Percentiles rank a stretch among this genome's conserved stretches.
phyloP scores from a whole-genome alignment of 2,329 filamentous ascomycete species.

The Colletotrichum truncatum region DNA sequence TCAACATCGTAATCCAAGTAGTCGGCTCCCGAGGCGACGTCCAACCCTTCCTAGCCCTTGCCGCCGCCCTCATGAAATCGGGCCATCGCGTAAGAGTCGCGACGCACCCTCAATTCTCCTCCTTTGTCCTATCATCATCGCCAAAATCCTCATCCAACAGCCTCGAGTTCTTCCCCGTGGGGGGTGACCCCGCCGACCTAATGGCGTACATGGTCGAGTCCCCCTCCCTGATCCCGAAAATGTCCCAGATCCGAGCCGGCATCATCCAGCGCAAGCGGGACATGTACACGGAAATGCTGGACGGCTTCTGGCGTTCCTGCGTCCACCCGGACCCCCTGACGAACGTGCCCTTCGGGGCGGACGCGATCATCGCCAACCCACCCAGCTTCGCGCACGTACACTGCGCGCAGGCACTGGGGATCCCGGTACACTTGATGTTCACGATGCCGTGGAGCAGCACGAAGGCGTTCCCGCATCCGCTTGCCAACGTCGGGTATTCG shows the following conservation, averaged over 20 bases:
- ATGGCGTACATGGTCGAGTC: slow-evolving; percentile 43
- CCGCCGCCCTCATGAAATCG: slow-evolving; percentile 53
- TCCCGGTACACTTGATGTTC: slow-evolving; percentile 58
- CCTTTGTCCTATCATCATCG: slow-evolving; percentile 50
- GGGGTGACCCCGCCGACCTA: slow-evolving; percentile 58
- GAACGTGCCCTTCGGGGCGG: slow-evolving; percentile 53
- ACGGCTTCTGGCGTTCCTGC: slow-evolving; percentile 35
- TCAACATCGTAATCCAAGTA: slow-evolving; percentile 65
- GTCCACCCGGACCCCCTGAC: slow-evolving; percentile 29
- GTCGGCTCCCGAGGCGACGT: slow-evolving; percentile 64
- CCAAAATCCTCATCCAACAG: too few relatives aligned
- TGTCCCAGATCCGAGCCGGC: slow-evolving; percentile 36
- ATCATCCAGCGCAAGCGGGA: slow-evolving; percentile 37
- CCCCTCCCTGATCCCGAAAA: slow-evolving; percentile 37
- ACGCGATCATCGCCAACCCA: slow-evolving; percentile 61
- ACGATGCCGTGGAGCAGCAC: slow-evolving; percentile 82
- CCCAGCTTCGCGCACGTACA: slow-evolving; percentile 58
- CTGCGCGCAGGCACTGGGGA: slow-evolving; percentile 52
- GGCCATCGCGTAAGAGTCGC: slow-evolving; percentile 61
- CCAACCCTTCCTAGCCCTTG: slow-evolving; percentile 64
- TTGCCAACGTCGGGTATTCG: slow-evolving; percentile 73
- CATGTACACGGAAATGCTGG: slow-evolving; percentile 35
- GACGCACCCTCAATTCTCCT: slow-evolving; percentile 57
- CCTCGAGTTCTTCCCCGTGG: slow-evolving; percentile 64
- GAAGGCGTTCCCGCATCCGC: slow-evolving; percentile 75